These are phyloP conservation scores for Cystofilobasidium bisporidii DNA, from an alignment of 768 basidiomycete genomes.

Conservation along the genomic window DNA sequence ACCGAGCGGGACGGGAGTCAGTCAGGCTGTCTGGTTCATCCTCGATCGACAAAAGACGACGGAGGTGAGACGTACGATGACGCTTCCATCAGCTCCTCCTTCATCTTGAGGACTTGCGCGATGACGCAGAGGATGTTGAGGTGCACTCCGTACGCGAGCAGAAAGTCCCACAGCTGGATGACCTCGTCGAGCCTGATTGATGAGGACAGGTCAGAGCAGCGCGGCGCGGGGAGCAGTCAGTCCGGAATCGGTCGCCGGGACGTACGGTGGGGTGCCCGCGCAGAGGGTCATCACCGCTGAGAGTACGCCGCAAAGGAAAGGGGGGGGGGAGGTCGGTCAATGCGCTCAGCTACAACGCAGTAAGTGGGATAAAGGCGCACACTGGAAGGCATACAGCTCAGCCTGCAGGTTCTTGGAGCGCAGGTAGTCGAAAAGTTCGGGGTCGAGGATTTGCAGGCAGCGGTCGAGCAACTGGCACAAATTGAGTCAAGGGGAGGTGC, in stretches of 20 bases:
- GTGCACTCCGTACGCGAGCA: conserved; percentile 91
- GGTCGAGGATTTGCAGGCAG: conserved; percentile 84
- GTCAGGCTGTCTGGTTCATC: too few relatives aligned
- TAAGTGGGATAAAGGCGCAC: too few relatives aligned
- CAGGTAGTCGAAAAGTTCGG: conserved; percentile 68
- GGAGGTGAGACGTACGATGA: conserved; percentile 72
- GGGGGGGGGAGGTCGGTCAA: too few relatives aligned
- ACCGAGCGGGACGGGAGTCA: neutral
- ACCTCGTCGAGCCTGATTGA: conserved; percentile 72
- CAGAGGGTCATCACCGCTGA: conserved; percentile 86
- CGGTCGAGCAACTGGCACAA: conserved; percentile 68
- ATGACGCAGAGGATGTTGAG: conserved; percentile 95
- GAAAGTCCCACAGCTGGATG: conserved; percentile 90
- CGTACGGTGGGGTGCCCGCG: conserved; percentile 79
- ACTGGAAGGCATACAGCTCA: conserved; percentile 95
- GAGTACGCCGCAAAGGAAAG: conserved; percentile 28
- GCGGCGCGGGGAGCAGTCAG: too few relatives aligned
- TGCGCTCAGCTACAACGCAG: too few relatives aligned
- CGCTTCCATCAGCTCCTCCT: conserved; percentile 79
- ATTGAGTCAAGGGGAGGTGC: too few relatives aligned
- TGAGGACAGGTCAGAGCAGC: too few relatives aligned
- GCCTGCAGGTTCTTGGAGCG: conserved; percentile 85
- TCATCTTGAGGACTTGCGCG: conserved; percentile 81
- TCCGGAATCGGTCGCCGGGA: too few relatives aligned
- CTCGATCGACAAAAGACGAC: too few relatives aligned